Evolutionary conservation across 1,139 yeast genomes (phyloP).

Genomic region (Kodamaea sp.): DNA sequence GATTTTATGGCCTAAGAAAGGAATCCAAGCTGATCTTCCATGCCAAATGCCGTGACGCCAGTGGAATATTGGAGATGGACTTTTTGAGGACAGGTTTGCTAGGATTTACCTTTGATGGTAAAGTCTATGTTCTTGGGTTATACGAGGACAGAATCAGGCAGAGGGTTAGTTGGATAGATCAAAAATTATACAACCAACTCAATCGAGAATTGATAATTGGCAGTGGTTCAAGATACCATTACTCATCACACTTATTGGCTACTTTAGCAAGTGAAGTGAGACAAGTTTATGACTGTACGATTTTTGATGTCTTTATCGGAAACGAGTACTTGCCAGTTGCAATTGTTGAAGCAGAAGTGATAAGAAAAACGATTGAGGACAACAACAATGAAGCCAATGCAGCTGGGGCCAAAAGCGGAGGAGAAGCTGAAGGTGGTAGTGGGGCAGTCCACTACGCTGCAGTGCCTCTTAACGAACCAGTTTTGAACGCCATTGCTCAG

Average conservation of each 20-base stretch:
- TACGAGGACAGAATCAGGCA: constrained; percentile 93
- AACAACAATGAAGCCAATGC: constrained; percentile 12
- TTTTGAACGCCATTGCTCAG: constrained; percentile 71
- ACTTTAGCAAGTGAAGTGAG: constrained; percentile 83
- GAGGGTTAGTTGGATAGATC: constrained; percentile 63
- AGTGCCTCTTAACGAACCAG: constrained; percentile 54
- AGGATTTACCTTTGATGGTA: constrained; percentile 86
- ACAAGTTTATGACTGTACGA: constrained; percentile 85
- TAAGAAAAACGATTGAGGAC: constrained; percentile 39
- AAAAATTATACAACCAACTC: constrained; percentile 36
- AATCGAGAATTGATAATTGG: constrained; percentile 36
- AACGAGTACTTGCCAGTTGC: constrained; percentile 86
- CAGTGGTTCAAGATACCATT: constrained; percentile 63
- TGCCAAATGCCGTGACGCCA: constrained; percentile 73
- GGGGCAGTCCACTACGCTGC: constrained; percentile 25
- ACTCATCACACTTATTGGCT: constrained; percentile 79
- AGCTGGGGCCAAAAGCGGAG: constrained; percentile 14
- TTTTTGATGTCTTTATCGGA: constrained; percentile 84
- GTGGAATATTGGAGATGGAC: constrained; percentile 69
- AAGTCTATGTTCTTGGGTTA: constrained; percentile 82
- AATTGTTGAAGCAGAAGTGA: constrained; percentile 81
- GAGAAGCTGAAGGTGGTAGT: constrained; percentile 13
- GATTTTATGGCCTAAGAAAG: constrained; percentile 71
- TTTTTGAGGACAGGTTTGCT: constrained; percentile 87
- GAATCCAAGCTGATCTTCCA: constrained; percentile 80